Conservation (phyloP, 148 eudicot species). For the Vaccinium macrocarpon region DNA sequence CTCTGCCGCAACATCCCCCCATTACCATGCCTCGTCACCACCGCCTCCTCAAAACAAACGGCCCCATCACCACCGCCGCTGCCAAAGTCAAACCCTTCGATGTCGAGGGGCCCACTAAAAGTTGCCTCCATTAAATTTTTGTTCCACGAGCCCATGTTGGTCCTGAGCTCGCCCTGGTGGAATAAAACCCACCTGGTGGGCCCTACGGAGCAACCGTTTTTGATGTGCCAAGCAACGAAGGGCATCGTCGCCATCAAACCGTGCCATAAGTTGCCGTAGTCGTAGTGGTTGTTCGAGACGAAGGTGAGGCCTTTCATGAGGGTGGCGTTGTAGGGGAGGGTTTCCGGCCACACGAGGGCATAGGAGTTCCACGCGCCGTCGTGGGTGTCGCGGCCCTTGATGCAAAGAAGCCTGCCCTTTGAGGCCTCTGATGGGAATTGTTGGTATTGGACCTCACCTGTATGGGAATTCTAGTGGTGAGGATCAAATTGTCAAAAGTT, state of each 20-base stretch:
- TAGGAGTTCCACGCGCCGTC: conserved; percentile 79
- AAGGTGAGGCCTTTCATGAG: conserved; percentile 55
- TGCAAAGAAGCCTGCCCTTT: conserved; percentile 52
- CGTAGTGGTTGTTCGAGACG: conserved; percentile 67
- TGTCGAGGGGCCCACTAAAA: conserved; percentile 34
- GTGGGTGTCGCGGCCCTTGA: conserved; percentile 60
- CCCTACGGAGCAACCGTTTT: conserved; percentile 33
- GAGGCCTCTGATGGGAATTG: conserved; percentile 62
- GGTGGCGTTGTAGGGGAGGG: conserved; percentile 59
- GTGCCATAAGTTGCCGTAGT: conserved; percentile 72
- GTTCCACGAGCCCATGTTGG: conserved; percentile 52
- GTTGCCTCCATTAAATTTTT: conserved; percentile 53
- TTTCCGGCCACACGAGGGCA: conserved; percentile 58
- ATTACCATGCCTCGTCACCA: conserved; percentile 72
- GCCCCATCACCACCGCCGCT: conserved; percentile 21
- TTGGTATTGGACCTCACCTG: conserved; percentile 55
- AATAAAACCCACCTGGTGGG: conserved; percentile 63
- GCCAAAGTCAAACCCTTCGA: conserved; percentile 35
- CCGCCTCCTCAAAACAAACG: conserved; percentile 64
- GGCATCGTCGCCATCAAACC: conserved; percentile 59
- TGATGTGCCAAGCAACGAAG: conserved; percentile 67
- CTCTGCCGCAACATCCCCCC: conserved; percentile 64
- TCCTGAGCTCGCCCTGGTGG: conserved; percentile 74
- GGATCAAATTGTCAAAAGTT: background rate
- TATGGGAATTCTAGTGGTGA: background rate